Percentiles rank a stretch among this genome's conserved stretches.
Evolutionary conservation across 2,329 filamentous ascomycete genomes (phyloP).

Genomic region (Ophiostoma sp.): DNA sequence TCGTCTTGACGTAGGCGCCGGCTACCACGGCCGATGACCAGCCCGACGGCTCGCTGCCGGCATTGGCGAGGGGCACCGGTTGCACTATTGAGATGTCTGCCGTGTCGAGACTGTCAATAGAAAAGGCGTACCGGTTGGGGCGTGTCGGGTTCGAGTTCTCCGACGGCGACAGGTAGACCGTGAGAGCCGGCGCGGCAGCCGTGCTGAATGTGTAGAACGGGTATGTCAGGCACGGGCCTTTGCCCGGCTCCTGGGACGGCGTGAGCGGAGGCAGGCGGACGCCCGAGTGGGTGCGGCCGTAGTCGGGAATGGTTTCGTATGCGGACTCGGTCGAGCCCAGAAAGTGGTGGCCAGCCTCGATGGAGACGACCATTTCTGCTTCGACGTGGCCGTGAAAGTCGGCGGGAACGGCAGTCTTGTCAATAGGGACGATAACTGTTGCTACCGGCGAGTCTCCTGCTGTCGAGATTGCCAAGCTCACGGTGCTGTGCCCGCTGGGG

Average conservation of each 20-base stretch:
- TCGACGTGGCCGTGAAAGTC: neutral
- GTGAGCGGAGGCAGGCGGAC: slow-evolving; percentile 45
- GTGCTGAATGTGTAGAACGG: neutral
- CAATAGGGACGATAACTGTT: neutral
- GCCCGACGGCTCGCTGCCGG: neutral
- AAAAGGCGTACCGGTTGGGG: neutral
- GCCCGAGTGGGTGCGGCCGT: slow-evolving; percentile 54
- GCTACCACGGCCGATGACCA: neutral
- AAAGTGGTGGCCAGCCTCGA: neutral
- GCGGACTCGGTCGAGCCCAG: neutral
- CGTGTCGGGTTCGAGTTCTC: neutral
- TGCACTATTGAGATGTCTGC: neutral
- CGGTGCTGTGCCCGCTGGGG: neutral
- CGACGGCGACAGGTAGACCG: neutral
- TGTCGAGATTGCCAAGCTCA: neutral
- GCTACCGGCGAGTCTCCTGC: neutral
- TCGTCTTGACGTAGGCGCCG: neutral
- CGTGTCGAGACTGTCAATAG: neutral
- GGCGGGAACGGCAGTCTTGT: neutral
- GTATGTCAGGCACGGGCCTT: neutral
- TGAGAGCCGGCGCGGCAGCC: neutral
- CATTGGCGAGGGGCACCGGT: neutral
- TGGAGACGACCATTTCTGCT: neutral
- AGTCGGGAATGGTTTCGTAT: slow-evolving; percentile 50
- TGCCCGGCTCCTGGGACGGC: slow-evolving; percentile 26